Base-by-base conservation (phyloP, 148 eudicot genomes). In the Cornus suecica region DNA sequence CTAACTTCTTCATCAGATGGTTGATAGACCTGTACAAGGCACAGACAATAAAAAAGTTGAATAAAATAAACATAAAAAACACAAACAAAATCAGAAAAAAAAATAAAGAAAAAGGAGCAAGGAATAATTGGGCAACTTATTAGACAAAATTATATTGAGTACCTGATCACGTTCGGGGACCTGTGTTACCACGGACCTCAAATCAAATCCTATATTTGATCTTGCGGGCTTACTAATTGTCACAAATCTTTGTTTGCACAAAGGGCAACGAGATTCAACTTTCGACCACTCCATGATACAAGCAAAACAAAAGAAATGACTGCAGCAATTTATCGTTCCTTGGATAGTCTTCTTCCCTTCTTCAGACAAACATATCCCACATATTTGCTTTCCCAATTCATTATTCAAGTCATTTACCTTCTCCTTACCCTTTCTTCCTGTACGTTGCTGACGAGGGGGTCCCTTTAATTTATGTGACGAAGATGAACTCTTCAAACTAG, bases 221-320 rank as follows among this genome's bases (percentile, higher is more conserved):
- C 82, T 86, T 31, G 86, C 76, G 63, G 92, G 84, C 78, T 93
- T 95, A 77, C 88, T 89, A 70, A 95, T 89, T 37, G 88, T 81
- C 71, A 72, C 73, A 64, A 95, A 95, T 80, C 99, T 88, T 82
- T 91, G 97, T 83, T 95, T 95, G 84, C 99, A 95, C 61, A 92
- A 80, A 8, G 99, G 99, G 78, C 99, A 95, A 73, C 99, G 99
- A 58, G 97, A 86, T 90, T 95, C 99, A 81, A 95, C 97, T 80
- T 95, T 95, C 26, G 99, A 92, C 99, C 99, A 95, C 85, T 95
- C 99, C 86, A 91, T 85, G 68, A 95, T 92, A 86, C 99, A 95
- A 58, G 88, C 89, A 78, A 88, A 95, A 82, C 99, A 95, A 75
- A 92, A 95, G 80, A 81, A 91, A 83, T 95, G 99, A 76, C 80